phyloP scores from a whole-genome alignment of 2,329 filamentous ascomycete genomes.

The Westerdykella aurantiaca region DNA sequence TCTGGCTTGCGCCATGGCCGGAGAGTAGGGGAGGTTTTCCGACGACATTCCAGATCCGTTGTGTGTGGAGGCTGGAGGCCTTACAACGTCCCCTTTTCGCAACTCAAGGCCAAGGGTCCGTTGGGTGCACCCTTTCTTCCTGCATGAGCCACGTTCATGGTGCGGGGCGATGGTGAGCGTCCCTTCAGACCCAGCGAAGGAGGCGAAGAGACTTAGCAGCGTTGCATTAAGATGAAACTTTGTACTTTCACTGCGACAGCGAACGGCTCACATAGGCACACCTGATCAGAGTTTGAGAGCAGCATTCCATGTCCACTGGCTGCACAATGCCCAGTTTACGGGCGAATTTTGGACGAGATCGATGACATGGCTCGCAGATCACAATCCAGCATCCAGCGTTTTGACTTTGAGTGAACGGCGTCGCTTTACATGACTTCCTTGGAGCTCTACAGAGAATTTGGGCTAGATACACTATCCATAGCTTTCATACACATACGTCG shows the following conservation, averaged over 20 bases:
- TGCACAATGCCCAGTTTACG: no score
- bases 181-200: not conserved
- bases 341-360: no score
- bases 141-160: not conserved
- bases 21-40: conserved; percentile 23
- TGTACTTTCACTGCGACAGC: not conserved
- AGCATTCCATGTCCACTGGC: no score
- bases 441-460: no score
- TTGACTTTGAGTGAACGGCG: no score
- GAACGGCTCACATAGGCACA: no score
- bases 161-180: conserved; percentile 4
- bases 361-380: no score
- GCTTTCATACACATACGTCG: no score
- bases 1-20: conserved; percentile 11
- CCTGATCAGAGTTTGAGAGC: no score
- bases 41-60: conserved; percentile 1
- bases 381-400: no score
- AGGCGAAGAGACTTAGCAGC: conserved; percentile 5
- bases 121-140: not conserved
- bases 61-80: conserved; percentile 4
- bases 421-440: no score
- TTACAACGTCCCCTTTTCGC: not conserved
- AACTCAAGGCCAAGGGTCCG: not conserved
- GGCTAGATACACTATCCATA: no score
- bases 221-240: conserved; percentile 14